These are phyloP conservation scores for Diaporthe ampelina DNA, from an alignment of 2,329 filamentous ascomycete species.

Conservation along the genomic window DNA sequence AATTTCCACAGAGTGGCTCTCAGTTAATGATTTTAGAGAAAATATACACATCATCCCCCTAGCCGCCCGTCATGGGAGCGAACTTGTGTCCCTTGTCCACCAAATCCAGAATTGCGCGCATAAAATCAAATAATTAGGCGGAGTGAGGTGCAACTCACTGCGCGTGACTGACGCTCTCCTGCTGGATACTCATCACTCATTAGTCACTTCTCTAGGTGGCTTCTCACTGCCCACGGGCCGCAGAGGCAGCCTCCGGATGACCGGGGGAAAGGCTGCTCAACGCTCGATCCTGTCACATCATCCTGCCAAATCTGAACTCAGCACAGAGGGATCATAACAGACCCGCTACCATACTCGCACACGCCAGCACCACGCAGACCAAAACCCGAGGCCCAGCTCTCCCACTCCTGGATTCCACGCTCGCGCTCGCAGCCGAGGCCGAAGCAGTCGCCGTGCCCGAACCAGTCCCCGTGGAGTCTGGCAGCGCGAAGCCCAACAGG, in stretches of 20 bases:
- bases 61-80: background rate
- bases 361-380: background rate
- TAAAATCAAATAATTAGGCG: background rate
- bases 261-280: background rate
- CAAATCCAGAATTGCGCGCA: background rate
- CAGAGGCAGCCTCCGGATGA: background rate
- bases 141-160: background rate
- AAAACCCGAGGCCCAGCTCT: background rate
- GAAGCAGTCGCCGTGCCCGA: background rate
- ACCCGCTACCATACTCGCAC: conserved; percentile 1
- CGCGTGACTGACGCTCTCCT: background rate
- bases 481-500: background rate
- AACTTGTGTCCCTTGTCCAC: background rate
- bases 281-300: background rate
- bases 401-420: background rate
- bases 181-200: background rate
- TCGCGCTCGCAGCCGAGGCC: background rate
- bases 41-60: too few relatives aligned
- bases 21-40: background rate
- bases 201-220: background rate
- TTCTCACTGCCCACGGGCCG: background rate
- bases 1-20: background rate
- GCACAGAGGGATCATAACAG: background rate
- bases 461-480: background rate
- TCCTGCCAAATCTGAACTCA: background rate